Percentiles rank a stretch among this genome's conserved stretches.
These are phyloP conservation scores for Candida tunisiensis DNA, from an alignment of 1,139 yeast species.

Conservation along the genomic window DNA sequence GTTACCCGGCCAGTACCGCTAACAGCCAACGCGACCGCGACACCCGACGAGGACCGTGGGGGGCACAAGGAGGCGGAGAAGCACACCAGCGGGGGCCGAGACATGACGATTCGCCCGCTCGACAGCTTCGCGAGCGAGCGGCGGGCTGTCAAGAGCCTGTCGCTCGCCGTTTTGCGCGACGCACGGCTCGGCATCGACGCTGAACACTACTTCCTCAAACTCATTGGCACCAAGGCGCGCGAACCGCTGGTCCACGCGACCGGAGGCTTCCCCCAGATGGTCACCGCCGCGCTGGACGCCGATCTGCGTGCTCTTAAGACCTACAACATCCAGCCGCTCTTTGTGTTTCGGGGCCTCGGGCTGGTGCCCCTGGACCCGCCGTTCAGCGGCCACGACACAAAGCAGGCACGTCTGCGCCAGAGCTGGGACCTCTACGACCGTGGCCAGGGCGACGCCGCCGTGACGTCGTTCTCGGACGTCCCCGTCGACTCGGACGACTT, in stretches of 20 bases:
- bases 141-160: slow-evolving; percentile 41
- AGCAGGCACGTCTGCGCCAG: background rate
- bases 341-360: slow-evolving; percentile 47
- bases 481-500: background rate
- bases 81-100: no score
- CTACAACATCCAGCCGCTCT: slow-evolving; percentile 54
- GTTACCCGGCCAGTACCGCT: no score
- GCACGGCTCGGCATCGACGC: slow-evolving; percentile 76
- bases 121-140: slow-evolving; percentile 61
- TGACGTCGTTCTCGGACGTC: background rate
- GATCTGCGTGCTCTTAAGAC: slow-evolving; percentile 48
- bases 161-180: slow-evolving; percentile 49
- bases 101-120: slow-evolving; percentile 38
- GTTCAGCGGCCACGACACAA: slow-evolving; percentile 4
- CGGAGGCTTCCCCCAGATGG: slow-evolving; percentile 66
- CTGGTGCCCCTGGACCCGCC: slow-evolving; percentile 10
- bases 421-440: background rate
- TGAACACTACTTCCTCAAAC: slow-evolving; percentile 52
- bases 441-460: background rate
- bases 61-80: no score
- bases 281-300: slow-evolving; percentile 38
- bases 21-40: no score
- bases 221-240: slow-evolving; percentile 34
- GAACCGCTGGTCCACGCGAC: slow-evolving; percentile 65
- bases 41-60: no score